phyloP scores from a whole-genome alignment of 768 basidiomycete genomes.

The Suillus subluteus region DNA sequence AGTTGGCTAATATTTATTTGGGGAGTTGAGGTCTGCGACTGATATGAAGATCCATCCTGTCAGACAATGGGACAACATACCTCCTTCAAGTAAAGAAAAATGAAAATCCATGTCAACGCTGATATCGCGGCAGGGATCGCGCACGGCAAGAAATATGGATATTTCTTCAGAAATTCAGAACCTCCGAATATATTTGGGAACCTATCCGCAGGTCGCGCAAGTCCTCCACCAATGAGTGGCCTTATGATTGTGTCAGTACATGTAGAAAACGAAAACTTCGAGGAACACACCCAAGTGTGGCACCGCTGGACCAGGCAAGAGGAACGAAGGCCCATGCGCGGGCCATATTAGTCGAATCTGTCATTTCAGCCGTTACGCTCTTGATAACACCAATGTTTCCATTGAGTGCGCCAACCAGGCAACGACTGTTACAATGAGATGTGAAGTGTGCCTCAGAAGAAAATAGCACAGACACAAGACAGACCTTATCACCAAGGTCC shows the following conservation, averaged over 20 bases:
- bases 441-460: not conserved
- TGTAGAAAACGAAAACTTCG: not conserved
- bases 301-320: slow-evolving; percentile 45
- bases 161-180: slow-evolving; percentile 57
- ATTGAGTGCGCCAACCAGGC: slow-evolving; percentile 50
- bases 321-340: slow-evolving; percentile 64
- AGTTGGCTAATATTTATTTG: not conserved
- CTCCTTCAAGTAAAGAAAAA: slow-evolving; percentile 59
- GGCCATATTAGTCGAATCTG: slow-evolving; percentile 34
- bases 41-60: not conserved
- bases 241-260: slow-evolving; percentile 39
- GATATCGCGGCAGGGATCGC: slow-evolving; percentile 62
- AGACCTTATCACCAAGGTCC: slow-evolving; percentile 46
- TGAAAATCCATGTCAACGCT: slow-evolving; percentile 51
- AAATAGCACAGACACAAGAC: slow-evolving; percentile 7
- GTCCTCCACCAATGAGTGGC: slow-evolving; percentile 67
- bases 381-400: slow-evolving; percentile 61
- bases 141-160: slow-evolving; percentile 78
- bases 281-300: slow-evolving; percentile 43
- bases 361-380: slow-evolving; percentile 49
- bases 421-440: slow-evolving; percentile 35
- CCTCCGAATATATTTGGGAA: slow-evolving; percentile 65
- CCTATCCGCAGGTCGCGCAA: slow-evolving; percentile 66
- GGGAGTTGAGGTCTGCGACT: not conserved
- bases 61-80: slow-evolving; percentile 23